Evolutionary conservation across 768 basidiomycete species (phyloP), one percentile per base, ranked within the genome.

Genomic region (Albatrellus ellisii): DNA sequence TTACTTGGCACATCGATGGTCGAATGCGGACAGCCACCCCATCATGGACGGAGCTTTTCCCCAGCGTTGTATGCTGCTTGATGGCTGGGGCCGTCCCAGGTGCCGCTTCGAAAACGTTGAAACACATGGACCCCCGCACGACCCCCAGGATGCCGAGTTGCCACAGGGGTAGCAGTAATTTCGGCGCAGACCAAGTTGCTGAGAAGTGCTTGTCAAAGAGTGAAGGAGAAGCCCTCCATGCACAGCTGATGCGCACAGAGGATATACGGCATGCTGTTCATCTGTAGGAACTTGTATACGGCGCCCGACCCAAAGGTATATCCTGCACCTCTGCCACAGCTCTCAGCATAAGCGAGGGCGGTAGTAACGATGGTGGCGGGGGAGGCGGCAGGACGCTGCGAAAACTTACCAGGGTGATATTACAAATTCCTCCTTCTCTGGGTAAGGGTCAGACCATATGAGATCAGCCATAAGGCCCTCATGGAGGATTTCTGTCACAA

Each of bases 381-480:
- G n/a, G n/a, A n/a, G 36, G 24, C 27, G 35, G 37, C 33, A 43
- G 39, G 45, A 51, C 39, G 48, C 35, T 22, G 36, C 14, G 36
- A 41, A 25, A 15, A 27, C 74, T 40, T 46, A 92, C 89, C 92
- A 75, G 44, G 92, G 92, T 46, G 90, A 94, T 61, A 98, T 97
- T 20, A 92, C 92, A 59, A 97, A 98, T 55, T 97, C 92, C 60
- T 95, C 92, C 61, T 95, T 98, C 62, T 98, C 92, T 33, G 88
- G 78, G 63, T 98, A 92, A 31, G 92, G 92, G 72, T 98, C 92
- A 38, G 91, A 95, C 92, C 92, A 98, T 1, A 98, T 92, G 22
- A 98, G 72, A 70, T 98, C 92, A n/a, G 92, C 91, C 90, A 98
- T 97, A 24, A 92, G 91, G 5, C 92, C 92, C 61, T 98, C 92